Percentiles rank a stretch among this genome's conserved stretches.
Evolutionary conservation across 2,329 filamentous ascomycete genomes (phyloP).

Genomic region (Achaetomium macrosporum): DNA sequence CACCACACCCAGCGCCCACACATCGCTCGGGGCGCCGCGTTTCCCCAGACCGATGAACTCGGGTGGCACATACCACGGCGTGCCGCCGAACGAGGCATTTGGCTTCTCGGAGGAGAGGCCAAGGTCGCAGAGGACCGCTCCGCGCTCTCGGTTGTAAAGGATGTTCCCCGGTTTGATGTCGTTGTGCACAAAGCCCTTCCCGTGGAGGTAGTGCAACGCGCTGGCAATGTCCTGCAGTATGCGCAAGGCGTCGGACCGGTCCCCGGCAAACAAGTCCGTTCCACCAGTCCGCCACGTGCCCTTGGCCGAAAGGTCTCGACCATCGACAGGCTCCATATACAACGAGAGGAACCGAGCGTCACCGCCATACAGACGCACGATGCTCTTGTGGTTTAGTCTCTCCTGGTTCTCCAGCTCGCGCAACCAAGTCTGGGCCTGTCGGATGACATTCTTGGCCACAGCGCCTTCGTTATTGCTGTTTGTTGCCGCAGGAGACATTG

Average conservation of each 20-base stretch:
- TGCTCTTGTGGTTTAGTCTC: slow-evolving; percentile 50
- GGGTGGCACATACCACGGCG: slow-evolving; percentile 56
- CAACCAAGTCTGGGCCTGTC: slow-evolving; percentile 55
- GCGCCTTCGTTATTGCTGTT: slow-evolving; percentile 39
- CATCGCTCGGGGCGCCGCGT: slow-evolving; percentile 50
- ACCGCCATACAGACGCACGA: slow-evolving; percentile 53
- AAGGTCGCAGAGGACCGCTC: slow-evolving; percentile 56
- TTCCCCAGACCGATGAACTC: slow-evolving; percentile 53
- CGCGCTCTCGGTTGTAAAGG: slow-evolving; percentile 52
- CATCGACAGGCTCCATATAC: slow-evolving; percentile 58
- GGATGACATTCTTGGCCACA: slow-evolving; percentile 50
- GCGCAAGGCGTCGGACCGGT: slow-evolving; percentile 42
- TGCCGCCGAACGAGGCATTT: slow-evolving; percentile 43
- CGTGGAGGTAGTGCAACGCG: slow-evolving; percentile 52
- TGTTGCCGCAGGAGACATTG: slow-evolving; percentile 34
- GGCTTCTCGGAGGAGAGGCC: slow-evolving; percentile 46
- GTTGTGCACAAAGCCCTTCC: slow-evolving; percentile 50
- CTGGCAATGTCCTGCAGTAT: slow-evolving; percentile 50
- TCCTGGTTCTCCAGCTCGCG: slow-evolving; percentile 53
- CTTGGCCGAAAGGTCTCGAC: slow-evolving; percentile 45
- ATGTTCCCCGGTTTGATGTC: slow-evolving; percentile 60
- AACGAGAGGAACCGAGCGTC: slow-evolving; percentile 55
- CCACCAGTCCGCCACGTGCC: slow-evolving; percentile 44
- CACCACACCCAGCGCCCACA: slow-evolving; percentile 55
- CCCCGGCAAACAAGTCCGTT: slow-evolving; percentile 47